Conservation (phyloP, 2,329 filamentous ascomycete species). For the Sarocladium strictum region DNA sequence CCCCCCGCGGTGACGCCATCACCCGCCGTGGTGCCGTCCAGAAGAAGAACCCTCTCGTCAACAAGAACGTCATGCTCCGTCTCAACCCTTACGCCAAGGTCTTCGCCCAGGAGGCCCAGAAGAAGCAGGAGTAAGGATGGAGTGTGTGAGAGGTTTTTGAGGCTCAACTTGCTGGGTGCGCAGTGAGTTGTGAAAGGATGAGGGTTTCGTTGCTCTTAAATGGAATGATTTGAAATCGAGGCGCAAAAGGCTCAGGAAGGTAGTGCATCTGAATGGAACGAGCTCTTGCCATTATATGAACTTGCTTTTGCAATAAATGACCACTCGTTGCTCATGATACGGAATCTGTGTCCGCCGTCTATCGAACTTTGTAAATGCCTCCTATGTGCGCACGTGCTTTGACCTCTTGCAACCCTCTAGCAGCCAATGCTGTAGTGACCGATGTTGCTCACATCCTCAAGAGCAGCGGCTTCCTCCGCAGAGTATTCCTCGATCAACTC, state of each 20-base stretch:
- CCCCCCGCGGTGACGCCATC: constrained; percentile 80
- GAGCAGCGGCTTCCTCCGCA: constrained; percentile 12
- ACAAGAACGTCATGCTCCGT: constrained; percentile 97
- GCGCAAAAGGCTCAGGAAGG: constrained; percentile 6
- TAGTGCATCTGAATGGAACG: constrained; percentile 6
- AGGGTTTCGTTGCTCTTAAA: constrained; percentile 4
- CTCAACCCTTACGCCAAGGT: constrained; percentile 96
- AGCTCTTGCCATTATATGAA: constrained; percentile 18
- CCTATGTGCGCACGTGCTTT: neutral
- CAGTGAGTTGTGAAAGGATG: constrained; percentile 21
- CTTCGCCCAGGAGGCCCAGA: constrained; percentile 64
- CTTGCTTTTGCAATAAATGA: constrained; percentile 19
- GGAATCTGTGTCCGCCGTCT: neutral
- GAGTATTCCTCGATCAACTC: constrained; percentile 41
- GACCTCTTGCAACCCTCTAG: neutral
- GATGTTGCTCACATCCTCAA: constrained; percentile 23
- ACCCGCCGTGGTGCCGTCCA: constrained; percentile 89
- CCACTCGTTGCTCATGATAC: neutral
- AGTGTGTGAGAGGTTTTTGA: neutral
- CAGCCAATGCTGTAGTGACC: constrained; percentile 5
- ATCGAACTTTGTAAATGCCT: neutral
- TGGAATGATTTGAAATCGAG: constrained; percentile 8
- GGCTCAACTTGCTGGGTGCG: constrained; percentile 30
- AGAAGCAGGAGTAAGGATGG: constrained; percentile 31
- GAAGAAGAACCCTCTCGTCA: constrained; percentile 99